A percentile compares a stretch with the other conserved stretches of the same genome.
These are phyloP conservation scores for Starmerella bacillaris DNA, from an alignment of 805 yeast species.

Conservation along the genomic window DNA sequence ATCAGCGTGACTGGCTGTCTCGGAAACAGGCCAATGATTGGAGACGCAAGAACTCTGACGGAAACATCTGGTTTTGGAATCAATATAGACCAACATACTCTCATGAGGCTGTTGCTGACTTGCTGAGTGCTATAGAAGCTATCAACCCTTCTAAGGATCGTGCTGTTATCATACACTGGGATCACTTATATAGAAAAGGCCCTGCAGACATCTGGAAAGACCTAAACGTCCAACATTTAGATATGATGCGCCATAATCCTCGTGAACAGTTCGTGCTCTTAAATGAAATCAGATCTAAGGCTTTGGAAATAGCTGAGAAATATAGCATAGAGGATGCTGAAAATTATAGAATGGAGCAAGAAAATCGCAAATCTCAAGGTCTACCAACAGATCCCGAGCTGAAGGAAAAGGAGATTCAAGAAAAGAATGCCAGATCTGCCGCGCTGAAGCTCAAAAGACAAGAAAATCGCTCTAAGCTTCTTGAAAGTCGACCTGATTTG, in stretches of 20 bases:
- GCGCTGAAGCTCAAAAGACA: conserved; percentile 6
- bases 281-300: conserved; percentile 27
- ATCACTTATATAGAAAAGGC: conserved; percentile 73
- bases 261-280: conserved; percentile 52
- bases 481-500: conserved; percentile 16
- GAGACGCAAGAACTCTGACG: conserved; percentile 56
- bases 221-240: conserved; percentile 41
- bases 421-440: conserved; percentile 3
- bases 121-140: conserved; percentile 50
- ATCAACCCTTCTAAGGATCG: conserved; percentile 19
- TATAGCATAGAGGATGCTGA: conserved; percentile 4
- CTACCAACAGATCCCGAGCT: conserved; percentile 10
- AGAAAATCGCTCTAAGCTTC: conserved; percentile 8
- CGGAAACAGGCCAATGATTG: conserved; percentile 40
- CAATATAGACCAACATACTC: conserved; percentile 80
- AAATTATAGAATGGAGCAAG: conserved; percentile 4
- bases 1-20: conserved; percentile 48
- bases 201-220: conserved; percentile 53
- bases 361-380: conserved; percentile 8
- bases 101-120: conserved; percentile 81
- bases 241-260: conserved; percentile 36
- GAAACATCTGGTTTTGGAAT: conserved; percentile 71
- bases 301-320: conserved; percentile 9
- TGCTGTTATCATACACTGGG: conserved; percentile 53
- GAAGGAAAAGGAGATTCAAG: conserved; percentile 2